A percentile compares a stretch with the other conserved stretches of the same genome.
These are phyloP conservation scores for Penicillium paxilli DNA, from an alignment of 495 filamentous ascomycete genomes.

Conservation along the genomic window DNA sequence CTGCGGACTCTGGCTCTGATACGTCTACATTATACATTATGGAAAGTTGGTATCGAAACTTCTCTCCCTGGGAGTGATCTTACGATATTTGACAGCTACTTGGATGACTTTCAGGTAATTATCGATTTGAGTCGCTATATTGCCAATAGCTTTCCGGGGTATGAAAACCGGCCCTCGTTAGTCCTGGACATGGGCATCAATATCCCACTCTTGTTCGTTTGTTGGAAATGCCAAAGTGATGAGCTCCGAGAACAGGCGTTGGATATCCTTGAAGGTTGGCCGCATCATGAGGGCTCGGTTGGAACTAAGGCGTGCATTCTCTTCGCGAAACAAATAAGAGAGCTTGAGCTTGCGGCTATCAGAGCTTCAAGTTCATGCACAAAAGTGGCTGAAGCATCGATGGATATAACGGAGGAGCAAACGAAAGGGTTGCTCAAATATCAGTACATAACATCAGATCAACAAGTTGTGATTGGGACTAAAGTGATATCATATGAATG, in stretches of 20 bases:
- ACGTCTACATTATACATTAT: too few species aligned
- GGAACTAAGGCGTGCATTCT: not conserved
- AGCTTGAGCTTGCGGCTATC: conserved; percentile 7
- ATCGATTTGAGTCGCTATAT: too few species aligned
- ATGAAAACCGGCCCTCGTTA: not conserved
- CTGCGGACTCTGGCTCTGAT: too few species aligned
- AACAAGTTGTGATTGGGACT: not conserved
- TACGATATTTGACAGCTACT: too few species aligned
- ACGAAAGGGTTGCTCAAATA: not conserved
- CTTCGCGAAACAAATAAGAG: conserved; percentile 9
- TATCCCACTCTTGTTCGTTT: conserved; percentile 44
- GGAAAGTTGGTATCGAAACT: too few species aligned
- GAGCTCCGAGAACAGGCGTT: conserved; percentile 39
- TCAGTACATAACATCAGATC: not conserved
- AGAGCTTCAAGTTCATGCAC: not conserved
- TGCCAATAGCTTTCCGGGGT: not conserved
- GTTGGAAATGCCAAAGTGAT: conserved; percentile 47
- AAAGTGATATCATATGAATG: not conserved
- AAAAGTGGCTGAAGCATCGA: not conserved
- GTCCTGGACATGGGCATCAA: conserved; percentile 26
- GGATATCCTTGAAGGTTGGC: conserved; percentile 24
- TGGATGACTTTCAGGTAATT: too few species aligned
- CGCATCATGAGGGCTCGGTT: conserved; percentile 47
- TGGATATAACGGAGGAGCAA: not conserved
- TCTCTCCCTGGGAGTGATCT: too few species aligned